Evolutionary conservation across 2,329 filamentous ascomycete genomes (phyloP), one percentile per base, ranked within the genome.

Genomic region (Lizonia empirigonia): DNA sequence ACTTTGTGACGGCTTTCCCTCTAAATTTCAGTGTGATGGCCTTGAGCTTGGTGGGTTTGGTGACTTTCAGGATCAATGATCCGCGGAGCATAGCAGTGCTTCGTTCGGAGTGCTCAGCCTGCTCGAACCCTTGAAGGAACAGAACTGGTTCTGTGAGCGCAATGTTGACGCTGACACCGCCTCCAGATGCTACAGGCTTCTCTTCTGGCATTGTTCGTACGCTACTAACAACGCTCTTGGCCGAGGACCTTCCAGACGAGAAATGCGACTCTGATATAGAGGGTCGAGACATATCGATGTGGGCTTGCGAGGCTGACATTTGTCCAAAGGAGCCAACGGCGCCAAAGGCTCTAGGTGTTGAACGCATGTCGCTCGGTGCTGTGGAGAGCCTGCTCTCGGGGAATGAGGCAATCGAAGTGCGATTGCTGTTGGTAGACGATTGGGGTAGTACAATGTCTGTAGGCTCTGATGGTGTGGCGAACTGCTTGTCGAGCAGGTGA

Each of bases 31-130:
- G 79, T 5, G 89, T 91, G 19, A 99, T 84, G 4, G 90, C 88
- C 77, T 96, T 97, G 60, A 99, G 86, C 75, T 99, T 99, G 37
- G 91, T 85, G 59, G 90, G 89, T 70, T 97, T 97, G 36, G 89
- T 87, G 10, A 97, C 83, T 53, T 87, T 87, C 30, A 99, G 72
- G 64, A 90, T 87, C 48, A 99, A 74, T 59, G 86, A 91, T 15
- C 94, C 94, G 48, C 94, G 84, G 12, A 99, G 80, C 68, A 99
- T 87, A 1, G 92, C 89, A 6, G 91, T 93, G 44, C 82, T 88
- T 41, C 85, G 81, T 2, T 82, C 80, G 9, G 85, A 82, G 61
- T 63, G 76, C 38, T 87, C 84, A 50, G 86, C 82, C 60, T 90
- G 87, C 50, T 91, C 88, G 64, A 93, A 91, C 0, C 90, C 90